Percentiles rank a stretch among this genome's conserved stretches.
Evolutionary conservation across 208 protist species (phyloP).

Genomic region (Acanthamoeba lugdunensis): DNA sequence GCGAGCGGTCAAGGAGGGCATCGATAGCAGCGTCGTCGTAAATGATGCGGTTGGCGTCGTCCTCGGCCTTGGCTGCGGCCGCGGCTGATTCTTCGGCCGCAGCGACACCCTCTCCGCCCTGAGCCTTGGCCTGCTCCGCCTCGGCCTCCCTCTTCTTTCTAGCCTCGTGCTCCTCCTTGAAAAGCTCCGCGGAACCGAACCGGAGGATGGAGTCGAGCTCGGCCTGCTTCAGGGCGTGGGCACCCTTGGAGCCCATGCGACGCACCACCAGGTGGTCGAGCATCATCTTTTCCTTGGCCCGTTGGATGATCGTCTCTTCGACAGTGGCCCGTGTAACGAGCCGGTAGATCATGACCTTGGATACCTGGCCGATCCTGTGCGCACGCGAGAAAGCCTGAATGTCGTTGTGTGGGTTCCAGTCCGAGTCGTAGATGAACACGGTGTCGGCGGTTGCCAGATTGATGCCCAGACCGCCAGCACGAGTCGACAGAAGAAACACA

Average conservation of each 20-base stretch:
- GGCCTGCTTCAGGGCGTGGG: slow-evolving; percentile 42
- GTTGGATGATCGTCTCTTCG: slow-evolving; percentile 93
- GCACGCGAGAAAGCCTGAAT: slow-evolving; percentile 93
- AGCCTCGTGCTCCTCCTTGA: slow-evolving; percentile 39
- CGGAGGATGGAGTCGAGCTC: slow-evolving; percentile 73
- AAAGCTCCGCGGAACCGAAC: slow-evolving; percentile 70
- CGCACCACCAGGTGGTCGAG: slow-evolving; percentile 91
- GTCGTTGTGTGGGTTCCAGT: slow-evolving; percentile 96
- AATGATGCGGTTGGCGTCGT: slow-evolving; percentile 54
- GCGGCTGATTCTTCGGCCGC: not conserved
- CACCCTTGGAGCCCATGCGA: slow-evolving; percentile 83
- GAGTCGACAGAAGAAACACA: slow-evolving; percentile 95
- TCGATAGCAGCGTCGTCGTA: slow-evolving; percentile 75
- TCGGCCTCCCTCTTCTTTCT: not conserved
- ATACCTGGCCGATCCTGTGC: slow-evolving; percentile 97
- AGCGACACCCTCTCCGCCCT: not conserved
- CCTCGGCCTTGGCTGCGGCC: not conserved
- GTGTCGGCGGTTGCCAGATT: slow-evolving; percentile 98
- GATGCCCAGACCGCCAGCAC: slow-evolving; percentile 95
- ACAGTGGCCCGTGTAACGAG: slow-evolving; percentile 87
- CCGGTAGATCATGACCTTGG: slow-evolving; percentile 96
- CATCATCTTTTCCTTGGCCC: slow-evolving; percentile 91
- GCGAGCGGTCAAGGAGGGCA: slow-evolving; percentile 69
- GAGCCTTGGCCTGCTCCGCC: not conserved
- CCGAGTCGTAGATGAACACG: slow-evolving; percentile 96